Base-by-base conservation (phyloP, 129 eudicot genomes). In the Scalesia atractyloides region DNA sequence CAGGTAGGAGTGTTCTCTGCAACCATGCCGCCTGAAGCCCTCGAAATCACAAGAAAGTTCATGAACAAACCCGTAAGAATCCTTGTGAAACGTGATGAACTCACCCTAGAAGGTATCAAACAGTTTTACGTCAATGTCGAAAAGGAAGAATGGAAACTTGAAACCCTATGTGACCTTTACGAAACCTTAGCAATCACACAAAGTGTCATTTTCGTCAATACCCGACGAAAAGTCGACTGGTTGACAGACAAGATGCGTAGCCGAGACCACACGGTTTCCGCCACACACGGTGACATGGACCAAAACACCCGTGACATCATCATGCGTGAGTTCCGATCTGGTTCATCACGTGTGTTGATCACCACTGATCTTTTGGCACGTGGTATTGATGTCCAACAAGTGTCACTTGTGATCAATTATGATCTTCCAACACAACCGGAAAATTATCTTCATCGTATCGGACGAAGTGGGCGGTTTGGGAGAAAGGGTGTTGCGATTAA, bases 1-100 rank as follows among this genome's bases (percentile, higher is more conserved):
- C 88, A 84, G 59, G 88, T 84, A 0, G 88, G 88, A 15, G 88
- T 84, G n/a, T 84, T 84, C 59, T 84, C 88, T 8, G 88, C 88
- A 13, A 84, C 87, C 58, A 84, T 84, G 87, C 86, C 86, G 30
- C 86, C 86, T 0, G 83, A 82, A 34, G 86, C 86, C 16, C 72
- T 83, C 1, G 86, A 83, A 41, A 83, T 83, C 56, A 79, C 86
- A 16, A 70, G 86, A 56, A 83, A 83, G 51, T 83, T 83, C 76
- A 84, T 84, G 87, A 84, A 84, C 70, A 84, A 84, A 61, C 88
- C 88, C 0, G 88, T 84, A 12, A 53, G 88, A 59, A 84, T 84
- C 49, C 82, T 84, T 4, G 88, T 84, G 26, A 84, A 84, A 59
- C 82, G 88, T 53, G 88, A 84, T 26, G 88, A 84, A 17, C 82